Evolutionary conservation across 371 early-diverging fungal genomes (phyloP), one percentile per base, ranked within the genome.

Genomic region (Capniomyces stellatus): DNA sequence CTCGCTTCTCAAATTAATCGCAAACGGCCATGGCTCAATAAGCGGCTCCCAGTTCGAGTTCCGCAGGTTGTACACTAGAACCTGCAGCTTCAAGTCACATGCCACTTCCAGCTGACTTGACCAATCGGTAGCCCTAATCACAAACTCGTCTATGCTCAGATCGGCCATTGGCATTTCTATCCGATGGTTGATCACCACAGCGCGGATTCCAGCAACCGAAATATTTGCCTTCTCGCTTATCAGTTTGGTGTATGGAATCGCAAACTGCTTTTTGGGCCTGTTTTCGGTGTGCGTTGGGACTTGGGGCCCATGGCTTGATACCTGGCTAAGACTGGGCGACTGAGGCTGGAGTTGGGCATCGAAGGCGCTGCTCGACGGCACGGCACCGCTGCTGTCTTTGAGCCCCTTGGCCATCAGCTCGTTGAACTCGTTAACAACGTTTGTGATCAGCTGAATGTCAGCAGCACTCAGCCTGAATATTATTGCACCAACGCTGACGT

Each of bases 1-100:
- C 35, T 51, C 51, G 12, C 18, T 31, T 51, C 44, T 49, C 54
- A 64, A 29, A 40, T 72, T 67, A 13, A 83, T 41, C 2, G 70
- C 65, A 55, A 85, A 80, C 27, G 72, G 70, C 89, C 91, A 94
- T 0, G 90, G 89, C 65, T 98, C 98, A 23, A 95, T 56, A 24
- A 97, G 54, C 0, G 98, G 96, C 64, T 98, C 98, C 98, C 98
- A 98, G 60, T 93, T 91, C 10, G 97, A 95, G 65, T 90, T 94
- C 51, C 85, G 84, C 47, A 90, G 70, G 68, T 98, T 95, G 59
- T 87, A 97, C 66, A 85, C 89, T 59, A 93, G 93, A 52, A 83
- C 77, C 50, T 78, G 78, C 23, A 91, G 58, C 24, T 73, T 67
- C 15, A 95, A 64, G 18, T 50, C 51, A 2, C 81, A 76, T 54